Conservation (phyloP, 441 rosid genomes). For the Gossypium schwendimanii region DNA sequence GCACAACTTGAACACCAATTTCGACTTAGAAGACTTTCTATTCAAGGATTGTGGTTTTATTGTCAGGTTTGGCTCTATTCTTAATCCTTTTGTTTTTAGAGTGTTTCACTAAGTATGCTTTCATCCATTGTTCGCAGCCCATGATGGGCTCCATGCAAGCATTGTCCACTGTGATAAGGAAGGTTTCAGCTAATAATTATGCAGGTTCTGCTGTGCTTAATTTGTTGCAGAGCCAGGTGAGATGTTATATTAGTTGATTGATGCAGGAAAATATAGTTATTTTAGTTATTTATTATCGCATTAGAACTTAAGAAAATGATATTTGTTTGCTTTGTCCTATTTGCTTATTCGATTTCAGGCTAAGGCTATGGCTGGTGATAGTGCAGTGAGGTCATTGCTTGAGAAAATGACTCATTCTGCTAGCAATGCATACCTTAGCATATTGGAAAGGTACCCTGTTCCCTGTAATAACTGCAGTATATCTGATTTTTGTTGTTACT, state of each 20-base stretch:
- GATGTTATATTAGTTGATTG: conserved; percentile 7
- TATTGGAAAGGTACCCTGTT: conserved; percentile 73
- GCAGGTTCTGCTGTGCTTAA: conserved; percentile 92
- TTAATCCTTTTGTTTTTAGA: conserved; percentile 7
- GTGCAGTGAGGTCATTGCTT: conserved; percentile 78
- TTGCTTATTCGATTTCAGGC: conserved; percentile 47
- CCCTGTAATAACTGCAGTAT: neutral
- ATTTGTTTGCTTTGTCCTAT: conserved; percentile 16
- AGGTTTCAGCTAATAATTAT: conserved; percentile 65
- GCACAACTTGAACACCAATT: conserved; percentile 98
- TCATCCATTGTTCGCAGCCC: conserved; percentile 44
- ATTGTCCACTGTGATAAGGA: conserved; percentile 64
- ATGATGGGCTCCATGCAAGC: conserved; percentile 92
- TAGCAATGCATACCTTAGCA: conserved; percentile 85
- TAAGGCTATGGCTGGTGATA: conserved; percentile 96
- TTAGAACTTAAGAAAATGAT: conserved; percentile 3
- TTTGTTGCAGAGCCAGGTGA: conserved; percentile 91
- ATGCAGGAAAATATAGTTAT: neutral
- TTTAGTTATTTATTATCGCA: neutral
- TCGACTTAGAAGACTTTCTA: conserved; percentile 88
- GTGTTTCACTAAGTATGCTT: conserved; percentile 18
- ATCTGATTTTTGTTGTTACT: neutral
- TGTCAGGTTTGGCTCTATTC: conserved; percentile 67
- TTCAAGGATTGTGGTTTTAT: conserved; percentile 97
- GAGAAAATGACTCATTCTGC: conserved; percentile 95